Evolutionary conservation across 2,329 filamentous ascomycete species (phyloP), one percentile per base, ranked within the genome.

Genomic region (Rutstroemia sp.): DNA sequence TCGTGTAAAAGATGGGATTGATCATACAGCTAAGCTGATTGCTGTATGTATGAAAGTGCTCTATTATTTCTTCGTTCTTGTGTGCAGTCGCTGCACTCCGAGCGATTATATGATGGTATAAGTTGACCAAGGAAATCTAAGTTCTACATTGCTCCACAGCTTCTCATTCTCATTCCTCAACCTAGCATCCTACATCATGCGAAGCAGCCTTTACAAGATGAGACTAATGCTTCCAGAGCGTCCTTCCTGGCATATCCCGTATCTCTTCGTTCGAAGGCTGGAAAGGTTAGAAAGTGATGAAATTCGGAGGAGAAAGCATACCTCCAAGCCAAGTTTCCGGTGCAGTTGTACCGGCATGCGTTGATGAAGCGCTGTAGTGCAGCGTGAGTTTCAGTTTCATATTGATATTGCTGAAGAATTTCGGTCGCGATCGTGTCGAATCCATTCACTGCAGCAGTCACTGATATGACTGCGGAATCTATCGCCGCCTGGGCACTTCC

Each of bases 301-400:
- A 34, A 8, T 12, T 36, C 5, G 27, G 1, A 49, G 8, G 30
- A n/a, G 17, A 9, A 45, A 36, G 17, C 56, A 39, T 42, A 58
- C 56, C 53, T 58, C 60, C 58, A 60, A 21, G 51, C 56, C 27
- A 58, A 58, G 44, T 60, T 60, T 1, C 60, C 58, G 14, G 54
- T 49, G 34, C 57, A 58, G 38, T 51, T 53, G 9, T 52, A 50
- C 40, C 54, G 54, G 8, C 55, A 56, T 9, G 55, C 55, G 10
- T 56, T 17, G 8, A 61, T 27, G 30, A 61, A 61, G 8, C 44
- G 16, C n/a, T 50, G 49, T 17, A 58, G 49, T 17, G 54, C 51
- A n/a, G 36, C 23, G 54, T 21, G 49, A 25, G 12, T 56, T 54
- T 23, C 45, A 45, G 9, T 34, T 12, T 10, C 48, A 51, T 10